Evolutionary conservation across 2,329 filamentous ascomycete species (phyloP), one percentile per base, ranked within the genome.

Genomic region (Biscogniauxia sp.): DNA sequence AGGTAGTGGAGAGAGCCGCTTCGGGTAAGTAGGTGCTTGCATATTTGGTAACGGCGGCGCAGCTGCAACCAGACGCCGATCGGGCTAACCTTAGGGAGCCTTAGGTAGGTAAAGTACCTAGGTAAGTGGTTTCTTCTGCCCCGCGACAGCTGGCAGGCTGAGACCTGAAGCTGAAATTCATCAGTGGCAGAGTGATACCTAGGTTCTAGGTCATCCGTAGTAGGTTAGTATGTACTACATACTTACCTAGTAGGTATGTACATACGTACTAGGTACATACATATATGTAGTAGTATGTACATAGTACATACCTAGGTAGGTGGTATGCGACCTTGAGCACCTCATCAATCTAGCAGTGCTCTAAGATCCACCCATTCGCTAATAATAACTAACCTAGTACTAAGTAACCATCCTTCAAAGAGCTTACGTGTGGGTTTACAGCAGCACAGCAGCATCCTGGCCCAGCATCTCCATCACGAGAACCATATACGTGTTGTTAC

Each of bases 391-490:
- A 23, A 23, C 23, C 23, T 23, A 23, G n/a, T n/a, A n/a, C n/a
- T n/a, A n/a, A n/a, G n/a, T n/a, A 23, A 37, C 25, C 23, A 28
- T 13, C 57, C 55, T 50, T 26, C 56, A 62, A 66, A 64, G 61
- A 59, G 64, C 66, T 64, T 66, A 66, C 64, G 64, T 68, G 65
- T 64, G 64, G 63, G 59, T 58, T 64, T 61, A 45, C 15, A 45
- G 37, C 28, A 32, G 60, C 57, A 41, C 51, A 63, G 51, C 58
- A 54, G 56, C 58, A 60, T n/a, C 37, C 5, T 59, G 58, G 58
- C 64, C 63, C 61, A 65, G 61, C 60, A 26, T 60, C 49, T 51
- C 25, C n/a, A 28, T 32, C 20, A 25, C 25, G 3, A 19, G 20
- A 26, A 32, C 15, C 49, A 45, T 20, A 20, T 61, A n/a, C 26